phyloP scores from a whole-genome alignment of 2,329 filamentous ascomycete genomes.

The Arthrobotrys megalospora region DNA sequence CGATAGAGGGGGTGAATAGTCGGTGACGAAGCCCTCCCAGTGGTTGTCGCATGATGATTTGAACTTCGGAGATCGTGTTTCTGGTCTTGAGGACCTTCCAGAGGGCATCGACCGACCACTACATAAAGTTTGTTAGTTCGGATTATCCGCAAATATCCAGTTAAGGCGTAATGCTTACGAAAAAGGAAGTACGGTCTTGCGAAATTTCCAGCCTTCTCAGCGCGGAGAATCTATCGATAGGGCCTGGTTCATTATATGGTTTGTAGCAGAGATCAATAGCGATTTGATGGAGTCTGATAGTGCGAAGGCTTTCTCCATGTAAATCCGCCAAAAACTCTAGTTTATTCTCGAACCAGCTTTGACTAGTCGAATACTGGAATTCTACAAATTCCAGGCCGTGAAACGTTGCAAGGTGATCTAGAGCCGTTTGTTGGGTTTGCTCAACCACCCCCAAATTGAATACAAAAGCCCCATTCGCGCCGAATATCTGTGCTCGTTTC shows the following conservation, averaged over 20 bases:
- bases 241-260: neutral
- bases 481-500: slow-evolving; percentile 28
- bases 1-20: neutral
- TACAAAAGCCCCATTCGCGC: neutral
- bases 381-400: slow-evolving; percentile 24
- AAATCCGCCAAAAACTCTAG: neutral
- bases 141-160: neutral
- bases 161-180: slow-evolving; percentile 22
- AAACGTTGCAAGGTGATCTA: slow-evolving; percentile 24
- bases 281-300: slow-evolving; percentile 15
- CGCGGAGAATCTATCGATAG: neutral
- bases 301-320: slow-evolving; percentile 16
- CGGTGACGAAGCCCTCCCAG: neutral
- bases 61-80: slow-evolving; percentile 39
- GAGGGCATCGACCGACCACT: slow-evolving; percentile 11
- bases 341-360: neutral
- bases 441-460: neutral
- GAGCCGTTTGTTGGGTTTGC: neutral
- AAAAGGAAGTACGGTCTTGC: slow-evolving; percentile 1
- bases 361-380: neutral
- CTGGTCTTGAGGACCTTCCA: slow-evolving; percentile 8
- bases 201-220: slow-evolving; percentile 33
- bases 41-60: slow-evolving; percentile 21
- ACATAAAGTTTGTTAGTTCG: neutral
- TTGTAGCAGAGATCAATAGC: neutral